Percentiles rank a stretch among this genome's conserved stretches.
phyloP scores from a whole-genome alignment of 805 yeast species.

The Isabelozyma pseudorhagii region DNA sequence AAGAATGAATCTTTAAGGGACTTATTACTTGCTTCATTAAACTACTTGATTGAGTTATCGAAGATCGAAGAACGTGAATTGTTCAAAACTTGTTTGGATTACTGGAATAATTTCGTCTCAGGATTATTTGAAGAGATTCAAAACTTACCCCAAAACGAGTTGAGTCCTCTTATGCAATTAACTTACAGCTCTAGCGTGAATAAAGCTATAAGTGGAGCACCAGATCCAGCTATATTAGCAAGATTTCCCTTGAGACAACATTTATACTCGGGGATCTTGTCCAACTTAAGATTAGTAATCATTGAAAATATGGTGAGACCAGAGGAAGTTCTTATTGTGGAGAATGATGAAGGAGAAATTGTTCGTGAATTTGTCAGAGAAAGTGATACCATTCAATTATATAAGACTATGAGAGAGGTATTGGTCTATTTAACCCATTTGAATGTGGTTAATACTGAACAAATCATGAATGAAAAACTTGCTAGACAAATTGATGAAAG shows the following conservation, averaged over 20 bases:
- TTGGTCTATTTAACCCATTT: constrained; percentile 92
- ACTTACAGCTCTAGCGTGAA: constrained; percentile 35
- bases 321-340: constrained; percentile 94
- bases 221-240: constrained; percentile 76
- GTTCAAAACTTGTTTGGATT: constrained; percentile 92
- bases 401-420: constrained; percentile 94
- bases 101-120: constrained; percentile 86
- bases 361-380: constrained; percentile 97
- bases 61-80: constrained; percentile 93
- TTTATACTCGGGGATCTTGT: constrained; percentile 71
- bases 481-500: constrained; percentile 91
- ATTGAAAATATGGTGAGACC: constrained; percentile 98
- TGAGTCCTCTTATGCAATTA: constrained; percentile 76
- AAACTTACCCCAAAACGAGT: constrained; percentile 65
- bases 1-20: constrained; percentile 52
- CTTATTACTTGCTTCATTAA: constrained; percentile 67
- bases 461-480: constrained; percentile 87
- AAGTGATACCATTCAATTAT: constrained; percentile 92
- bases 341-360: constrained; percentile 98
- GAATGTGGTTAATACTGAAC: constrained; percentile 91
- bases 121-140: constrained; percentile 84
- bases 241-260: constrained; percentile 83
- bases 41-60: constrained; percentile 79
- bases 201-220: constrained; percentile 70
- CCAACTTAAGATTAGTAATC: constrained; percentile 85